These are phyloP conservation scores for Exidia glandulosa DNA, from an alignment of 768 basidiomycete species.

Conservation along the genomic window DNA sequence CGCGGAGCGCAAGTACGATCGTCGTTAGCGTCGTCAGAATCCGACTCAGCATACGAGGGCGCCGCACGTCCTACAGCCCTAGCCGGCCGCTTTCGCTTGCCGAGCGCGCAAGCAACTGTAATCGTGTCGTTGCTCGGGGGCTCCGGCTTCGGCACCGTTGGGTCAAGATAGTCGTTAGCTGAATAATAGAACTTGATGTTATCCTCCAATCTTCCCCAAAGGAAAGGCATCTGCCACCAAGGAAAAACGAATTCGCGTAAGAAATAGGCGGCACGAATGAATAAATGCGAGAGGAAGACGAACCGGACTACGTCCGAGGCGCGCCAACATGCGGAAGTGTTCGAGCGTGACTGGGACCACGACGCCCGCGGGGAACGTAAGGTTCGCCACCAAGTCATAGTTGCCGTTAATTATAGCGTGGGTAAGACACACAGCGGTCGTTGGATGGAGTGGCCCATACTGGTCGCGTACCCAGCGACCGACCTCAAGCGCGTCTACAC, in stretches of 20 bases:
- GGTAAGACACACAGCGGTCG: slow-evolving; percentile 58
- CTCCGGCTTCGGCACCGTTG: neutral
- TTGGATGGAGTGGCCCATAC: slow-evolving; percentile 43
- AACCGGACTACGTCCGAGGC: slow-evolving; percentile 50
- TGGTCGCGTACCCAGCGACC: slow-evolving; percentile 49
- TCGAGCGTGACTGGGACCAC: slow-evolving; percentile 60
- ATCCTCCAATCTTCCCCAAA: too few relatives aligned
- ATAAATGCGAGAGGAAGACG: slow-evolving; percentile 14
- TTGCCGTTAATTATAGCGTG: slow-evolving; percentile 67
- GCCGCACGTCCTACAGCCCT: slow-evolving; percentile 41
- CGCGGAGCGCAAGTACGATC: slow-evolving; percentile 17
- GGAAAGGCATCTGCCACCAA: too few relatives aligned
- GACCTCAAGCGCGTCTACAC: slow-evolving; percentile 43
- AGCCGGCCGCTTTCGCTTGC: slow-evolving; percentile 41
- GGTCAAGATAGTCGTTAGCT: slow-evolving; percentile 52
- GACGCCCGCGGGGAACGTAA: neutral
- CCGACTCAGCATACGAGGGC: slow-evolving; percentile 53
- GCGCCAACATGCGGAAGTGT: slow-evolving; percentile 66
- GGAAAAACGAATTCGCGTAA: too few relatives aligned
- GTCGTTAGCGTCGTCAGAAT: slow-evolving; percentile 55
- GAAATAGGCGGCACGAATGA: too few relatives aligned
- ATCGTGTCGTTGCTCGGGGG: neutral
- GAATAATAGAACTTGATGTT: slow-evolving; percentile 53
- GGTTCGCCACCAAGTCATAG: slow-evolving; percentile 1
- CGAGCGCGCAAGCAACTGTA: neutral